A percentile compares a stretch with the other conserved stretches of the same genome.
These are phyloP conservation scores for Candida corydali DNA, from an alignment of 805 yeast species.

Conservation along the genomic window DNA sequence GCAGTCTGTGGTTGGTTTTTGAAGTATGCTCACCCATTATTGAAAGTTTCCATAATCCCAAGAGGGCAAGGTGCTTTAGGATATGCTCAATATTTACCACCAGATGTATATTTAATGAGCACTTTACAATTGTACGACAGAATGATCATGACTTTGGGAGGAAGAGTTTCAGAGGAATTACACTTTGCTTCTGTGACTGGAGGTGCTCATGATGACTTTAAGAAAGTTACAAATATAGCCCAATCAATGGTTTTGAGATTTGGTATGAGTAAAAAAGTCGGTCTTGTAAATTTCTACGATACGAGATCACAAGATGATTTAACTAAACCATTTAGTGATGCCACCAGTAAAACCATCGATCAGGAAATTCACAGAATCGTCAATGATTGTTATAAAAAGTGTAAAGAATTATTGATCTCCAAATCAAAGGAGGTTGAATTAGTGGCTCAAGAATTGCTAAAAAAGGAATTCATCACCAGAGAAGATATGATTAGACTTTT, in stretches of 20 bases:
- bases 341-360: slow-evolving; percentile 78
- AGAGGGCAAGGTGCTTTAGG: slow-evolving; percentile 97
- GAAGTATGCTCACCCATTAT: slow-evolving; percentile 84
- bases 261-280: slow-evolving; percentile 88
- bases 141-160: slow-evolving; percentile 97
- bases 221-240: slow-evolving; percentile 92
- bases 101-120: slow-evolving; percentile 77
- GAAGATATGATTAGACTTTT: slow-evolving; percentile 87
- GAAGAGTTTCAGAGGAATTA: slow-evolving; percentile 92
- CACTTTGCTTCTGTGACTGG: slow-evolving; percentile 90
- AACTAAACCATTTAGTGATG: slow-evolving; percentile 87
- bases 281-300: slow-evolving; percentile 75
- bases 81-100: slow-evolving; percentile 95
- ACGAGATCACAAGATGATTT: slow-evolving; percentile 61
- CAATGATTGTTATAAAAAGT: slow-evolving; percentile 66
- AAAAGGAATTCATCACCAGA: slow-evolving; percentile 87
- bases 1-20: slow-evolving; percentile 98
- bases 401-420: slow-evolving; percentile 63
- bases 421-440: slow-evolving; percentile 72
- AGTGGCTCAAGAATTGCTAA: slow-evolving; percentile 82
- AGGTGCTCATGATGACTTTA: slow-evolving; percentile 96
- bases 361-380: slow-evolving; percentile 77
- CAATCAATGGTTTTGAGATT: slow-evolving; percentile 85
- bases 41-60: slow-evolving; percentile 95
- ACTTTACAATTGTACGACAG: slow-evolving; percentile 79